Base-by-base conservation (phyloP, 202 grass and related monocot genomes). In the Setaria viridis region DNA sequence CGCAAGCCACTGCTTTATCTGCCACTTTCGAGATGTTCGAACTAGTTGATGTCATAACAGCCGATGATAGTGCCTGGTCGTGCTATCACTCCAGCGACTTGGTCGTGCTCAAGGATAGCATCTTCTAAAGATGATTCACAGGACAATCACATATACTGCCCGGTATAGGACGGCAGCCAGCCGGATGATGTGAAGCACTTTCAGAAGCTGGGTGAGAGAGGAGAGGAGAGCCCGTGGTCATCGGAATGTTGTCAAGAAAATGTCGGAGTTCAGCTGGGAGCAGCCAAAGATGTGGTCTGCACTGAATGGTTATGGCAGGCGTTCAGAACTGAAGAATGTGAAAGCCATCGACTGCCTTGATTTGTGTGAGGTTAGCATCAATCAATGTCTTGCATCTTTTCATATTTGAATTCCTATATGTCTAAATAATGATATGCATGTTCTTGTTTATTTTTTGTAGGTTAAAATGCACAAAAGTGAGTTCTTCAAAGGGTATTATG, bases 401-500 rank as follows among this genome's bases (percentile, higher is more conserved):
- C 9, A 0, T 29, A 71, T 59, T 45, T 45, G 1, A 45, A 33
- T 76, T 25, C 25, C 25, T 17, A 5, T 2, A 41, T 41, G 39
- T 41, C 5, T 41, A 25, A 41, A 41, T 41, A 41, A 41, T 41
- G 39, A 2, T 41, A 41, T 3, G 39, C 39, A 41, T 41, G 3
- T 41, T 41, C 39, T 3, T 41, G 39, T 41, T 41, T 41, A 41
- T 41, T 5, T 83, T 68, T 59, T 50, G 48, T 71, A 48, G 42
- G 68, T 71, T 71, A n/a, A 14, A 14, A 81, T 46, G 85, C 67
- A 86, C 80, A 66, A 51, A 88, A 17, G 7, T 45, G 69, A 83
- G 17, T 97, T 97, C 80, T 97, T 97, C 55, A 55, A 79, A 62
- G 94, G 94, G 48, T 97, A 97, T 63, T 78, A 33, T 60, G 65